Base-by-base conservation (phyloP, 2,329 filamentous ascomycete species). In the Venturia aucupariae region DNA sequence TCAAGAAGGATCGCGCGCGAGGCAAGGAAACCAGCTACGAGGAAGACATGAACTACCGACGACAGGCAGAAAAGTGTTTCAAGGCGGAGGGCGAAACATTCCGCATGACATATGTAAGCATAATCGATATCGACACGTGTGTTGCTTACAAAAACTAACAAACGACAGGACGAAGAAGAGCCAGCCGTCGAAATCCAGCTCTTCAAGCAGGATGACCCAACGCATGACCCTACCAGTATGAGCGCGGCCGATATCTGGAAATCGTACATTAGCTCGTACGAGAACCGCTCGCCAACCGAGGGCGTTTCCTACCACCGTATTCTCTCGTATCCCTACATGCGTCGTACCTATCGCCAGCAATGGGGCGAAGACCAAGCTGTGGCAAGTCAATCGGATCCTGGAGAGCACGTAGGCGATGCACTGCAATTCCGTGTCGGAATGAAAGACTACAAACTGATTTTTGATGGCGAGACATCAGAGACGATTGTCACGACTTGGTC, bases 201-300 rank as follows among this genome's bases (percentile, higher is more conserved):
- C 0, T 91, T 96, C 74, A 92, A 94, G 70, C 88, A 88, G 71
- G 90, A 96, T 68, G 91, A 96, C 69, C 88, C 81, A 1, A 86
- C 84, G 0, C 81, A 96, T 80, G 89, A 94, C 72, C 84, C 87
- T 61, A 87, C 88, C 65, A 87, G 91, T 67, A 83, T 86, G 30
- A 82, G 80, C 62, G 76, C 79, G 4, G 82, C 86, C 68, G 81
- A 82, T 67, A 79, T 86, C 46, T 99, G 94, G 94, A 90, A 93
- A 70, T 96, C 95, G 78, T 99, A 99, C 74, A 90, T 96, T 65
- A 92, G 93, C 22, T 92, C 92, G 0, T 97, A 90, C 75, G 90
- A 91, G 69, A 90, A 91, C 67, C 84, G 92, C 30, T 91, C 96
- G 71, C 90, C 90, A 1, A 99, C 94, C 0, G 81, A 78, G 63